A percentile compares a stretch with the other conserved stretches of the same genome.
Evolutionary conservation across 2,329 filamentous ascomycete species (phyloP).

Genomic region (Ophiostoma triangulosporum): DNA sequence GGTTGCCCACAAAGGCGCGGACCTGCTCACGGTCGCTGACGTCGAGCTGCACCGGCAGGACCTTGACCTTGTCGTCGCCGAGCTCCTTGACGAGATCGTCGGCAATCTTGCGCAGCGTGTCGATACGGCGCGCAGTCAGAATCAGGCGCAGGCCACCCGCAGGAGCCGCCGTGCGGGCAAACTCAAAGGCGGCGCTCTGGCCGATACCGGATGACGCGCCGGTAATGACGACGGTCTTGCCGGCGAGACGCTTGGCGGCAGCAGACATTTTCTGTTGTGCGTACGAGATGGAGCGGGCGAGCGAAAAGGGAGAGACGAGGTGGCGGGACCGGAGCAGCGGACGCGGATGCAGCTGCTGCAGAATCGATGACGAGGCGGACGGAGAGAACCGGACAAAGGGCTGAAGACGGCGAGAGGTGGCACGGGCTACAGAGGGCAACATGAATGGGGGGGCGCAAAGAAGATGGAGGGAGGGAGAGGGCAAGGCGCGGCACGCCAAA

Average conservation of each 20-base stretch:
- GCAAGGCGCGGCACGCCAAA: too few species aligned
- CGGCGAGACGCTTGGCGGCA: slow-evolving; percentile 66
- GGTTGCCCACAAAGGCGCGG: slow-evolving; percentile 51
- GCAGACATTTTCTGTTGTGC: slow-evolving; percentile 10
- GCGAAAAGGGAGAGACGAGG: neutral
- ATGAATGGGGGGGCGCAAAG: neutral
- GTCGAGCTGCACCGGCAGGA: slow-evolving; percentile 73
- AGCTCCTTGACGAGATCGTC: slow-evolving; percentile 64
- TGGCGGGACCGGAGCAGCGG: neutral
- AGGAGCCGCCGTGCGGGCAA: slow-evolving; percentile 70
- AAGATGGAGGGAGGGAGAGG: neutral
- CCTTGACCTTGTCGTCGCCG: slow-evolving; percentile 73
- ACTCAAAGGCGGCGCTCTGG: slow-evolving; percentile 70
- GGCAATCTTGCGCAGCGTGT: slow-evolving; percentile 63
- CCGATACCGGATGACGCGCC: slow-evolving; percentile 92
- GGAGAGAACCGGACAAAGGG: neutral
- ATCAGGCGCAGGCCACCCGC: slow-evolving; percentile 57
- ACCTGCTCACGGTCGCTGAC: slow-evolving; percentile 71
- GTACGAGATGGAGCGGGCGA: neutral
- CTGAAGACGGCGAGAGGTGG: neutral
- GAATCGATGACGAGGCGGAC: neutral
- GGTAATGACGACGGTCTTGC: slow-evolving; percentile 86
- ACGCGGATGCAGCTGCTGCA: neutral
- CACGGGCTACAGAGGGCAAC: slow-evolving; percentile 6
- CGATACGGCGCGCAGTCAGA: slow-evolving; percentile 75